Evolutionary conservation across 2,329 filamentous ascomycete species (phyloP).

Genomic region (Alternaria novae-zelandiae): DNA sequence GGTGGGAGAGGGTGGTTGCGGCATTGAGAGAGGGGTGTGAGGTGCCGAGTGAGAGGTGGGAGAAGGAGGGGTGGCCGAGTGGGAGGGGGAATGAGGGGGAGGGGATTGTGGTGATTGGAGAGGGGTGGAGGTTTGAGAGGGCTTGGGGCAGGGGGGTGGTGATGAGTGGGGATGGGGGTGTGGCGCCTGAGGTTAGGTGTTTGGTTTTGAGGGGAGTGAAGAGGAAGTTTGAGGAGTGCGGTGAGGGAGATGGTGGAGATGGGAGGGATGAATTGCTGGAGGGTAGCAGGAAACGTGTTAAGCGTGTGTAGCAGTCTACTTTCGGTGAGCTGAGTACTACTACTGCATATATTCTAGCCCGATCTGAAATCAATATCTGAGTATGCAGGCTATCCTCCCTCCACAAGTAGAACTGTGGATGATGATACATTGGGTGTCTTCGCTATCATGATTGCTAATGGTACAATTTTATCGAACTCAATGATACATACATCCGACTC

Average conservation of each 20-base stretch:
- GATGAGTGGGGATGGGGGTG: not conserved
- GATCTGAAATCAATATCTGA: too few species aligned
- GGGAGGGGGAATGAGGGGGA: not conserved
- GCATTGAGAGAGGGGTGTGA: not conserved
- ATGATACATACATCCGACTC: not conserved
- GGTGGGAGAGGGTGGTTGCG: slow-evolving; percentile 5
- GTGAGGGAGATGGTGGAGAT: too few species aligned
- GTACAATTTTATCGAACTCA: not conserved
- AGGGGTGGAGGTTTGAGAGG: not conserved
- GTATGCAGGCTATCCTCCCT: too few species aligned
- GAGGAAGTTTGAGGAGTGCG: not conserved
- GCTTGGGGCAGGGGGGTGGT: not conserved
- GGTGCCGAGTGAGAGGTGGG: not conserved
- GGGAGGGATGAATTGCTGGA: not conserved
- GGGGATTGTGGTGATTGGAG: not conserved
- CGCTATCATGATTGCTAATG: not conserved
- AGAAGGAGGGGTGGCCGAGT: not conserved
- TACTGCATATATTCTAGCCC: too few species aligned
- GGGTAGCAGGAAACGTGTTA: not conserved
- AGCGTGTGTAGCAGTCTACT: not conserved
- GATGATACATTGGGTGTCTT: too few species aligned
- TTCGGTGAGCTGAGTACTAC: not conserved
- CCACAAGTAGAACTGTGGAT: too few species aligned
- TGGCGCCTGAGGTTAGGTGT: not conserved
- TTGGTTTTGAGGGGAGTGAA: not conserved